Base-by-base conservation (phyloP, 2,329 filamentous ascomycete species). In the Bipolaris bicolor region DNA sequence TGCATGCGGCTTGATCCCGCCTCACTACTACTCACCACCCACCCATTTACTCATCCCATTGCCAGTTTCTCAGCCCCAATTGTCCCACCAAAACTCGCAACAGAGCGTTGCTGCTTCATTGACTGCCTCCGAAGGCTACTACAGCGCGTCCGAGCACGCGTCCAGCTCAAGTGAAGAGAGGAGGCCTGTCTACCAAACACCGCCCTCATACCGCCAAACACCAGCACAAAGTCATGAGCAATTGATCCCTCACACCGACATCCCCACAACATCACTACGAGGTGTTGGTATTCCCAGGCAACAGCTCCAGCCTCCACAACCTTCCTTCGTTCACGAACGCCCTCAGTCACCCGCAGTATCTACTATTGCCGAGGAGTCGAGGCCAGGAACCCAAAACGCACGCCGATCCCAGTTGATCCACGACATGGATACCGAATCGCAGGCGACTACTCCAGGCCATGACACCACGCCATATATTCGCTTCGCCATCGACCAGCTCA, bases 381-480 rank as follows among this genome's bases (percentile, higher is more conserved):
- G 70, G 53, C 66, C 67, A 26, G 65, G 65, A 37, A 70, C 65
- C 22, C 66, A 64, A 56, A 64, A 69, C 51, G 62, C 61, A 57
- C 63, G 67, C 44, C 55, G 48, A 41, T 67, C 65, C 7, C 66
- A 67, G 40, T 37, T 63, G 16, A 50, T 60, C 24, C 50, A 60
- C 56, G 61, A 61, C 39, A 71, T 75, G 72, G 75, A 75, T 54
- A 63, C 70, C 20, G 66, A 69, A 34, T 74, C 72, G n/a, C 66
- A 71, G 44, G 66, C 66, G 24, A 76, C 74, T 6, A 77, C 75
- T 0, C 92, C 92, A 0, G 91, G 89, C 9, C 81, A 92, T 37
- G 92, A 97, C 69, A 90, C 96, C 70, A 90, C 88, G 7, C 92
- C 92, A 0, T 96, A 93, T 75, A 91, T 97, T 62, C 90, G 90